Evolutionary conservation across 768 basidiomycete species (phyloP), one percentile per base, ranked within the genome.

Genomic region (Fomitopsis pulvina): DNA sequence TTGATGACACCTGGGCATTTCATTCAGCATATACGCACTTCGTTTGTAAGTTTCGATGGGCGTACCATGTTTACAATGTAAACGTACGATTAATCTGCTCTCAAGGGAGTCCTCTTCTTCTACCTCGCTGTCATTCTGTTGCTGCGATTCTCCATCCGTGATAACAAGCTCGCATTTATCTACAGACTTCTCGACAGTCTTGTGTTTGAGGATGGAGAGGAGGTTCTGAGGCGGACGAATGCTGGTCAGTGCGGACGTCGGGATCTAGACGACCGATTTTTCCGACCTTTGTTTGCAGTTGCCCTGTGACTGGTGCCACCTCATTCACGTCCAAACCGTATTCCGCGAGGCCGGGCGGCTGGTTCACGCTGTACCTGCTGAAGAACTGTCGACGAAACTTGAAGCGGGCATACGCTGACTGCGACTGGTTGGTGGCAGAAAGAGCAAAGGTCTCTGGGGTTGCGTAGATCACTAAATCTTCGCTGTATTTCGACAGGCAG

Each of bases 21-120:
- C n/a, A 14, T 18, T 11, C 26, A 25, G 37, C 29, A 50, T 50
- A 38, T 14, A 53, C 39, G 34, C 43, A 37, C 5, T 18, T 7
- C 14, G 14, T 37, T 18, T 18, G 34, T 16, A 30, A 30, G 29
- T 12, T 14, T 16, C 14, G 45, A 22, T n/a, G 27, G 32, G 41
- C 69, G 54, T 62, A 87, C 89, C 90, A 56, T 91, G 85, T 71
- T 92, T 91, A 65, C 90, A 92, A 57, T 87, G 76, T 44, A 92
- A 64, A 54, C 82, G 81, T 32, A 92, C 69, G 26, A 87, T 72
- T 46, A 92, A 68, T 58, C 76, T 83, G 59, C 82, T 85, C 64
- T 90, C 86, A 5, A 88, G 68, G 42, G 76, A 71, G 55, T 89
- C 86, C 9, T 63, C 58, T 18, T 76, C 77, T 21, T 77, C 76